These are phyloP conservation scores for Hypoxylon crocopeplum DNA, from an alignment of 495 filamentous ascomycete genomes.

Conservation along the genomic window DNA sequence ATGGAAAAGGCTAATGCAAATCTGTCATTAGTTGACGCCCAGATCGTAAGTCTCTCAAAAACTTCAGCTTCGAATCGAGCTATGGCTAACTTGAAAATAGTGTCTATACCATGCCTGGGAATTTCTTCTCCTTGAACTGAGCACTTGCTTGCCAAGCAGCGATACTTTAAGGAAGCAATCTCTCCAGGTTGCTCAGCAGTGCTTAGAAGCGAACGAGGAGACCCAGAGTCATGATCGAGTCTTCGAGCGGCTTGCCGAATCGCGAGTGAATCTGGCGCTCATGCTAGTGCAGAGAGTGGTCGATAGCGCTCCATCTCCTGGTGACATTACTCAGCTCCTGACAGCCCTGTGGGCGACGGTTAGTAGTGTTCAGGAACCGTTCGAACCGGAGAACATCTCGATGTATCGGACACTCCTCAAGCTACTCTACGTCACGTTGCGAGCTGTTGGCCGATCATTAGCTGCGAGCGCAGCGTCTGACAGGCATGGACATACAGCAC, in stretches of 20 bases:
- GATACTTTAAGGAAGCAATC: constrained; percentile 68
- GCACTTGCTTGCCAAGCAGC: constrained; percentile 67
- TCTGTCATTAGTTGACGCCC: constrained; percentile 86
- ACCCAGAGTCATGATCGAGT: constrained; percentile 71
- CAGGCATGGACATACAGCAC: constrained; percentile 45
- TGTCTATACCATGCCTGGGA: constrained; percentile 88
- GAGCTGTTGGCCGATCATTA: constrained; percentile 52
- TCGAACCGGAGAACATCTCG: constrained; percentile 64
- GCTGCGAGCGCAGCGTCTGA: constrained; percentile 39
- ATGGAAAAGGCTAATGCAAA: constrained; percentile 88
- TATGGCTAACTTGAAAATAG: constrained; percentile 53
- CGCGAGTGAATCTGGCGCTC: constrained; percentile 76
- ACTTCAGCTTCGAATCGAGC: not conserved
- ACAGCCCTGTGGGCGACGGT: constrained; percentile 71
- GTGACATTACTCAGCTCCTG: constrained; percentile 69
- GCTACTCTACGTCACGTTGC: constrained; percentile 82
- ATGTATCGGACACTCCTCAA: constrained; percentile 86
- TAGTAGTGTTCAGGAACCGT: constrained; percentile 66
- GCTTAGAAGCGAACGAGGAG: constrained; percentile 72
- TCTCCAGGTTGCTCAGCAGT: constrained; percentile 71
- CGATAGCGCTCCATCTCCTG: constrained; percentile 62
- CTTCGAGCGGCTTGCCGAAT: constrained; percentile 73
- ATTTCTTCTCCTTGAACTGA: constrained; percentile 83
- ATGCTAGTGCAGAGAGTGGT: constrained; percentile 78
- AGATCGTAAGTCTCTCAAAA: constrained; percentile 69